phyloP scores from a whole-genome alignment of 1,284 basidiomycete genomes.

The Ganoderma multipileum region DNA sequence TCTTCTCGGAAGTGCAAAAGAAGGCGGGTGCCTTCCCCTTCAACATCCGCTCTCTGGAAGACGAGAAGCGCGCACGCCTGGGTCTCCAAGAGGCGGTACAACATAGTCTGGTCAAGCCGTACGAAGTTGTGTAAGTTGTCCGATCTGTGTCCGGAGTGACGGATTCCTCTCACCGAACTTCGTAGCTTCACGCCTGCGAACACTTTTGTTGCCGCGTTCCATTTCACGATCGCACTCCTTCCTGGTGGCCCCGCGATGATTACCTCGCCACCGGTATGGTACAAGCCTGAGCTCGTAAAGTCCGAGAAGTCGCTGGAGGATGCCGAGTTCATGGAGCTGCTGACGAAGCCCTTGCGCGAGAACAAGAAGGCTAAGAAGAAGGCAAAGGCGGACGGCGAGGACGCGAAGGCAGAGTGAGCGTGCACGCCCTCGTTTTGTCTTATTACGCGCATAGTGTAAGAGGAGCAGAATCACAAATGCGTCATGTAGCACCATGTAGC shows the following conservation, averaged over 20 bases:
- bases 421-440: background rate
- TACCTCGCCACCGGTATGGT: slow-evolving; percentile 91
- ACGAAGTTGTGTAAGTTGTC: slow-evolving; percentile 83
- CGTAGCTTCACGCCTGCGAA: slow-evolving; percentile 80
- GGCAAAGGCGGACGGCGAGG: slow-evolving; percentile 57
- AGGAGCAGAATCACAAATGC: slow-evolving; percentile 26
- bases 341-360: slow-evolving; percentile 85
- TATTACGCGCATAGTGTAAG: slow-evolving; percentile 6
- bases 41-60: slow-evolving; percentile 92
- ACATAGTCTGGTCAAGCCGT: slow-evolving; percentile 90
- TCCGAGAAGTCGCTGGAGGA: slow-evolving; percentile 91
- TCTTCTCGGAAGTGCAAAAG: slow-evolving; percentile 97
- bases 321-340: slow-evolving; percentile 80
- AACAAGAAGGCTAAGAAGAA: slow-evolving; percentile 92
- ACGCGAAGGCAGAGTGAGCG: slow-evolving; percentile 40
- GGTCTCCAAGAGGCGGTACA: slow-evolving; percentile 96
- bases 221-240: slow-evolving; percentile 93
- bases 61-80: slow-evolving; percentile 94
- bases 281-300: slow-evolving; percentile 89
- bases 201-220: slow-evolving; percentile 91
- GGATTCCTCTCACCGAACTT: background rate
- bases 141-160: background rate
- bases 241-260: slow-evolving; percentile 86
- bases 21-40: slow-evolving; percentile 98
- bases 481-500: slow-evolving; percentile 31